These are phyloP conservation scores for Chlorella sp. DNA, from an alignment of 139 green algal genomes.

Conservation along the genomic window DNA sequence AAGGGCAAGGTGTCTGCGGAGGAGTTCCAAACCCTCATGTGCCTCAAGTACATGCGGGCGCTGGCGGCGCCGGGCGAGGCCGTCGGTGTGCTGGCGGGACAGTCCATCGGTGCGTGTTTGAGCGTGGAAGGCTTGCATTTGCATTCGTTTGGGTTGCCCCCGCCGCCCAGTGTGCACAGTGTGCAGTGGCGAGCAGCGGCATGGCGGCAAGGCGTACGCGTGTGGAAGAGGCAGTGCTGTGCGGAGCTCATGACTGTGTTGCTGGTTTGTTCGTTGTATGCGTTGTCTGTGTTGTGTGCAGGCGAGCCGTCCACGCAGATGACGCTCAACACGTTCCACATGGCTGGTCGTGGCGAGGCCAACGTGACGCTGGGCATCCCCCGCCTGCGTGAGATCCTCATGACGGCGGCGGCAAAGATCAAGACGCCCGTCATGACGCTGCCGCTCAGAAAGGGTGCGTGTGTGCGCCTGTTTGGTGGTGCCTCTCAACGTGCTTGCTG, in stretches of 20 bases:
- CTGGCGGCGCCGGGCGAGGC: slow-evolving; percentile 80
- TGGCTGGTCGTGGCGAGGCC: slow-evolving; percentile 86
- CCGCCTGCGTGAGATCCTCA: slow-evolving; percentile 93
- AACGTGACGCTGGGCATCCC: slow-evolving; percentile 98
- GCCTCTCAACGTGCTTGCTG: too few species aligned
- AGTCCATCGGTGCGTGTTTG: slow-evolving; percentile 79
- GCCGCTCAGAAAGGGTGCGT: slow-evolving; percentile 46
- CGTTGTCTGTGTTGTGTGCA: not conserved
- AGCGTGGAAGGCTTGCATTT: not conserved
- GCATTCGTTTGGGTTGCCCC: too few species aligned
- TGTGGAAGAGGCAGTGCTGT: too few species aligned
- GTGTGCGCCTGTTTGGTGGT: too few species aligned
- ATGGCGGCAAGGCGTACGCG: not conserved
- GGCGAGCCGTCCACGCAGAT: slow-evolving; percentile 88
- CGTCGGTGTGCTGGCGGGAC: slow-evolving; percentile 91
- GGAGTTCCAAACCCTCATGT: slow-evolving; percentile 60
- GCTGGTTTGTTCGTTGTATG: not conserved
- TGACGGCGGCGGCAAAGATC: slow-evolving; percentile 83
- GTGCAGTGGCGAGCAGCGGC: not conserved
- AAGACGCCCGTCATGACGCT: slow-evolving; percentile 94
- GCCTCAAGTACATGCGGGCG: slow-evolving; percentile 79
- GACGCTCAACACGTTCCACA: slow-evolving; percentile 97
- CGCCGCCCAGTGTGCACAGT: not conserved
- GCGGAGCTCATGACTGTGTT: too few species aligned
- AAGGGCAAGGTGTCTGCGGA: not conserved